phyloP scores from a whole-genome alignment of 441 rosid species.

The Jatropha podagrica region DNA sequence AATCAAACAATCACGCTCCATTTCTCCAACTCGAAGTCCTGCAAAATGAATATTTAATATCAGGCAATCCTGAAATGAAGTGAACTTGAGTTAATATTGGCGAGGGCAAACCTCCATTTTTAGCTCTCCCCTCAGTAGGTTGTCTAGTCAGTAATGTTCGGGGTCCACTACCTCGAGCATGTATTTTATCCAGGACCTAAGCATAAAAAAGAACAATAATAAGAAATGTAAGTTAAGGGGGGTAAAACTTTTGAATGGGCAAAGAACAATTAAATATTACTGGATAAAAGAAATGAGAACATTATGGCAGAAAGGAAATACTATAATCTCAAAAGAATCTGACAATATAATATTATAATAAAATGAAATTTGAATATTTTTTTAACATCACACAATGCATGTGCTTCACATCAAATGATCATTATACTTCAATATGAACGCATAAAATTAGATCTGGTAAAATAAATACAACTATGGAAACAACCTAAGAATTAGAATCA shows the following conservation, averaged over 20 bases:
- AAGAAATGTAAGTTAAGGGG: not conserved
- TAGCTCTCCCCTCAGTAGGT: conserved; percentile 95
- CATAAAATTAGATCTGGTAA: not conserved
- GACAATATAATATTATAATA: not conserved
- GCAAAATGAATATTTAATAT: conserved; percentile 24
- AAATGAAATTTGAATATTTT: conserved; percentile 10
- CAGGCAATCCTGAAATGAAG: not conserved
- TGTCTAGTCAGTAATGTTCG: conserved; percentile 91
- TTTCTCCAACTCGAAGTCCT: conserved; percentile 98
- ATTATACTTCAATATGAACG: not conserved
- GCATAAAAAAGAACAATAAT: conserved; percentile 7
- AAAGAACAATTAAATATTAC: not conserved
- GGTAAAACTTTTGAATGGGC: not conserved
- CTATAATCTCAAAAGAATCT: not conserved
- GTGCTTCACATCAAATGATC: not conserved
- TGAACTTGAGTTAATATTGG: conserved; percentile 20
- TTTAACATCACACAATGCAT: not conserved
- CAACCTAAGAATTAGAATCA: conserved; percentile 3
- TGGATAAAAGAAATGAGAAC: not conserved
- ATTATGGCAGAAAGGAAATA: not conserved
- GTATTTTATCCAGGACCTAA: conserved; percentile 75
- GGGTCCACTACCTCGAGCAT: conserved; percentile 95
- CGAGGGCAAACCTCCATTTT: conserved; percentile 72
- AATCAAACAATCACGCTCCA: conserved; percentile 96
- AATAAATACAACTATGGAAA: not conserved